These are phyloP conservation scores for Hymenoscyphus salicellus DNA, from an alignment of 2,329 filamentous ascomycete genomes.

Conservation along the genomic window DNA sequence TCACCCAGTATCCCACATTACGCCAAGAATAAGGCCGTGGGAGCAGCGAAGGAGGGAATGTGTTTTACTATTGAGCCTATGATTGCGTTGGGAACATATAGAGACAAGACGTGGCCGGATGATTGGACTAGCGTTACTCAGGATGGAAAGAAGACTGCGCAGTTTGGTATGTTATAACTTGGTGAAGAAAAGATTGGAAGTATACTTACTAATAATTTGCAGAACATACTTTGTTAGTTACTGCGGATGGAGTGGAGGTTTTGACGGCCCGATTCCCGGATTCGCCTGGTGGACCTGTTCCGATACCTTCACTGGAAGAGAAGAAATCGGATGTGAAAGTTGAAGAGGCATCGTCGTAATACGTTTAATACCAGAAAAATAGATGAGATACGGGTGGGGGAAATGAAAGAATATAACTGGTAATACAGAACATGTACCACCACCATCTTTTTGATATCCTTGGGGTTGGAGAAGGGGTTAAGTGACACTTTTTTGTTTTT, in stretches of 20 bases:
- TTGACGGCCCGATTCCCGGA: slow-evolving; percentile 62
- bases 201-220: slow-evolving; percentile 20
- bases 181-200: background rate
- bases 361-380: background rate
- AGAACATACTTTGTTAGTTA: slow-evolving; percentile 83
- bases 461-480: too few species aligned
- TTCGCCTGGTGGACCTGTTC: slow-evolving; percentile 71
- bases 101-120: slow-evolving; percentile 95
- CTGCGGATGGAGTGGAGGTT: slow-evolving; percentile 77
- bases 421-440: background rate
- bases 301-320: slow-evolving; percentile 46
- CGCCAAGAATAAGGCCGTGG: slow-evolving; percentile 96
- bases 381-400: background rate
- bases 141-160: slow-evolving; percentile 85
- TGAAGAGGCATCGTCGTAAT: background rate
- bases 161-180: slow-evolving; percentile 76
- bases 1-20: slow-evolving; percentile 96
- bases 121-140: slow-evolving; percentile 96
- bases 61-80: slow-evolving; percentile 99
- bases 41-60: slow-evolving; percentile 92
- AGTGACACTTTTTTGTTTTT: too few species aligned
- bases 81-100: slow-evolving; percentile 88
- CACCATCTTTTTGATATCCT: too few species aligned
- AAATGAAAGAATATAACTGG: background rate
- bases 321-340: background rate